Evolutionary conservation across 1,139 yeast genomes (phyloP).

Genomic region (Kodamaea sp.): DNA sequence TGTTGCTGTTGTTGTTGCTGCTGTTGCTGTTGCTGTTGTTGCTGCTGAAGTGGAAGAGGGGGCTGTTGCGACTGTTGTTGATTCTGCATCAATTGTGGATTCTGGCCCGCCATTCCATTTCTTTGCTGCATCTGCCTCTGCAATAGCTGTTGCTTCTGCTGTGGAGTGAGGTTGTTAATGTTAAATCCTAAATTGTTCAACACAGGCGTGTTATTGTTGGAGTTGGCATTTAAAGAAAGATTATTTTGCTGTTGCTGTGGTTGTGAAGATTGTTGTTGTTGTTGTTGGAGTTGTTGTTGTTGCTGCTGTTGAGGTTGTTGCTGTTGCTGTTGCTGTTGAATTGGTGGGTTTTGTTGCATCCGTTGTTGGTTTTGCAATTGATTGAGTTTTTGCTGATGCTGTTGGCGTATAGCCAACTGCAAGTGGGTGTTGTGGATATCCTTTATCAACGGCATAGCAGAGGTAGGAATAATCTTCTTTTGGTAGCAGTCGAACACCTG

Average conservation of each 20-base stretch:
- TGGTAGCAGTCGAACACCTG: slow-evolving; percentile 73
- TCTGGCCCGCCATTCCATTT: slow-evolving; percentile 13
- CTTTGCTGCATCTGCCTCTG: slow-evolving; percentile 37
- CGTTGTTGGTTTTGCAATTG: slow-evolving; percentile 14
- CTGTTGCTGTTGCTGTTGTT: slow-evolving; percentile 16
- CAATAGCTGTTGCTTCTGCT: slow-evolving; percentile 37
- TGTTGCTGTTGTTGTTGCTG: slow-evolving; percentile 8
- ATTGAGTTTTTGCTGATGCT: slow-evolving; percentile 25
- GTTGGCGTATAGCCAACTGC: slow-evolving; percentile 42
- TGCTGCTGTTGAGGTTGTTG: slow-evolving; percentile 13
- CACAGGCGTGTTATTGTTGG: slow-evolving; percentile 13
- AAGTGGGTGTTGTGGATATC: slow-evolving; percentile 63
- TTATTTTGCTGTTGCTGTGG: slow-evolving; percentile 15
- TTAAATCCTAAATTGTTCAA: slow-evolving; percentile 17
- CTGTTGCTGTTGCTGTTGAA: slow-evolving; percentile 14
- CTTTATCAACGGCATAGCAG: slow-evolving; percentile 55
- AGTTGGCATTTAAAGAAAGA: slow-evolving; percentile 12
- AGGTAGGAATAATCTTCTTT: slow-evolving; percentile 56
- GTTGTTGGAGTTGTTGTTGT: slow-evolving; percentile 14
- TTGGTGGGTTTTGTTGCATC: slow-evolving; percentile 6
- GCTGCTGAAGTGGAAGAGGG: slow-evolving; percentile 10
- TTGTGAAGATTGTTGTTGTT: slow-evolving; percentile 7
- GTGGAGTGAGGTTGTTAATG: slow-evolving; percentile 31
- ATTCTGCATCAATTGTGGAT: slow-evolving; percentile 5
- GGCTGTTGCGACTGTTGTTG: slow-evolving; percentile 9